phyloP scores from a whole-genome alignment of 2,329 filamentous ascomycete species.

The Venturia carpophila region DNA sequence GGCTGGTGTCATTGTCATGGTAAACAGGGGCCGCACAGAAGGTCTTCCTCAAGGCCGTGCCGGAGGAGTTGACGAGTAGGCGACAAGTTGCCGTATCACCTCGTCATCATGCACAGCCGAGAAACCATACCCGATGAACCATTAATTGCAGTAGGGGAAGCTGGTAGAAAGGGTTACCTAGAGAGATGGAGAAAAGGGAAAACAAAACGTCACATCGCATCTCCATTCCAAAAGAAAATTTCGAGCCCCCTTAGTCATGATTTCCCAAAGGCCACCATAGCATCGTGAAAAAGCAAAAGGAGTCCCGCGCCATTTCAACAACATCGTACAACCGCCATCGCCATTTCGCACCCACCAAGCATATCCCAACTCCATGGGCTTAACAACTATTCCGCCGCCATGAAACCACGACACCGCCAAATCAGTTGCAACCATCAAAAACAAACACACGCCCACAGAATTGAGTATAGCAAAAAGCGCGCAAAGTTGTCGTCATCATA shows the following conservation, averaged over 20 bases:
- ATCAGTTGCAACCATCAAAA: conserved; percentile 7
- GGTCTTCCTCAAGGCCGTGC: background rate
- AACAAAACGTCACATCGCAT: background rate
- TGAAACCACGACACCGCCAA: background rate
- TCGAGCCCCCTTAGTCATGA: background rate
- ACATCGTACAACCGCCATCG: conserved; percentile 7
- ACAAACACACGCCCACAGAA: background rate
- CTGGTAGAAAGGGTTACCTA: conserved; percentile 4
- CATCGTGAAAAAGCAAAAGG: conserved; percentile 9
- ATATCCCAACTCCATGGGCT: background rate
- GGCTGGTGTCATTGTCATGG: too few relatives aligned
- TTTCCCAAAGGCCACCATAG: background rate
- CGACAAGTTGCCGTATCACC: background rate
- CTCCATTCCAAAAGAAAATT: conserved; percentile 1
- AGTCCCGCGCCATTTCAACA: background rate
- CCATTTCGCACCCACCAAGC: background rate
- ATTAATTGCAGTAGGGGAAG: background rate
- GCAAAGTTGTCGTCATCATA: conserved; percentile 6
- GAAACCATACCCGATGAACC: background rate
- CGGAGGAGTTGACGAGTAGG: background rate
- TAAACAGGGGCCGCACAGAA: background rate
- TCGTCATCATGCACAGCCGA: background rate
- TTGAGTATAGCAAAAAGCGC: conserved; percentile 12
- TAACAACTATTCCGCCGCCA: background rate
- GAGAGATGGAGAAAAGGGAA: background rate